These are phyloP conservation scores for Sugiyamaella castrensis DNA, from an alignment of 1,139 yeast genomes.

Conservation along the genomic window DNA sequence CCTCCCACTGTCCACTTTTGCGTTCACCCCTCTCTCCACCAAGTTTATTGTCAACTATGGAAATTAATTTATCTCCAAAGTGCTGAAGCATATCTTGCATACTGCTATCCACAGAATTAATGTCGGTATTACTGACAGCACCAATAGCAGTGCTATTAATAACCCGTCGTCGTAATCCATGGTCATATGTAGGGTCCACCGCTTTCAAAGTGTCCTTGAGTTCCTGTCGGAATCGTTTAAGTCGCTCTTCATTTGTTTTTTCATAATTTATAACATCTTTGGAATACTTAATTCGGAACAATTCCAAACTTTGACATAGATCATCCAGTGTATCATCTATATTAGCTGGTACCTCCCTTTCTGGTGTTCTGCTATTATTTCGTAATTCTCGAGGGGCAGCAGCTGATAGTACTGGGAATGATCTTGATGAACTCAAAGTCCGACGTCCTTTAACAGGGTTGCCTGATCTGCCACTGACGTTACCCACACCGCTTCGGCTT, in stretches of 20 bases:
- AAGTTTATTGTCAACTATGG: constrained; percentile 20
- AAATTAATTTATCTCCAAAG: constrained; percentile 27
- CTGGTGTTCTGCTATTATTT: neutral
- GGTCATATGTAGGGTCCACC: constrained; percentile 15
- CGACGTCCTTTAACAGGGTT: constrained; percentile 5
- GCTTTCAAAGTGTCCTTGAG: constrained; percentile 23
- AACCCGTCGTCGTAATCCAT: neutral
- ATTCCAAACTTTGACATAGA: constrained; percentile 18
- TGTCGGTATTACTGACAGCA: neutral
- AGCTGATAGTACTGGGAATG: constrained; percentile 7
- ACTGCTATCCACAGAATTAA: neutral
- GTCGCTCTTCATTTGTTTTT: constrained; percentile 16
- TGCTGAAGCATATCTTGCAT: constrained; percentile 20
- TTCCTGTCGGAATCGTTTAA: constrained; percentile 25
- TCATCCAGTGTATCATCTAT: constrained; percentile 16
- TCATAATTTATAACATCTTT: constrained; percentile 13
- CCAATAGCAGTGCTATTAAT: neutral
- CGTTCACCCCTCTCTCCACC: neutral
- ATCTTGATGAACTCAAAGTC: constrained; percentile 9
- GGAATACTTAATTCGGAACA: constrained; percentile 21
- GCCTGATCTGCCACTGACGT: neutral
- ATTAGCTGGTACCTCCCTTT: neutral
- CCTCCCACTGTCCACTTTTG: neutral
- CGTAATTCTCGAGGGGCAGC: neutral
- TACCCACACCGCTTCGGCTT: too few relatives aligned